phyloP scores from a whole-genome alignment of 495 filamentous ascomycete species.

The Hypoxylon crocopeplum region DNA sequence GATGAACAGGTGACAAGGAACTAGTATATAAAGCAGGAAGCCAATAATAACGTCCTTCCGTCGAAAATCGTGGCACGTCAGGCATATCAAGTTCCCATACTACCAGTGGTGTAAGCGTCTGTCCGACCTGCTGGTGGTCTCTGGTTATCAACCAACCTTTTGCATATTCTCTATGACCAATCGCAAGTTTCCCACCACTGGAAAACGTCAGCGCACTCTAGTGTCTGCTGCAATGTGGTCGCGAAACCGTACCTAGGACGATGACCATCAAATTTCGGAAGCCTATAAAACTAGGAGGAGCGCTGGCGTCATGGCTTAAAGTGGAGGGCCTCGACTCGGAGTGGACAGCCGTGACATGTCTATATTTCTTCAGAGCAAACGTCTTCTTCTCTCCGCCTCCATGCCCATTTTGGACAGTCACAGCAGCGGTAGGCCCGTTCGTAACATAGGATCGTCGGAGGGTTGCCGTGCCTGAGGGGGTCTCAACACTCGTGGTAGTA shows the following conservation, averaged over 20 bases:
- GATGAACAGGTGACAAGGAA: conserved; percentile 87
- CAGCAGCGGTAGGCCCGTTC: conserved; percentile 1
- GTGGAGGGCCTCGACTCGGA: conserved; percentile 73
- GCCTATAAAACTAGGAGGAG: conserved; percentile 82
- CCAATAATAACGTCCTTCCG: conserved; percentile 78
- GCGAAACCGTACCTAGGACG: conserved; percentile 69
- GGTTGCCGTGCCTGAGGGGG: conserved; percentile 12
- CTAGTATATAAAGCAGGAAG: conserved; percentile 76
- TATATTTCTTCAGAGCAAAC: conserved; percentile 65
- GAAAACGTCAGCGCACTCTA: conserved; percentile 5
- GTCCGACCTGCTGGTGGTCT: conserved; percentile 5
- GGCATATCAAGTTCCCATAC: conserved; percentile 94
- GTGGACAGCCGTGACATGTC: conserved; percentile 88
- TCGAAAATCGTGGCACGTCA: conserved; percentile 88
- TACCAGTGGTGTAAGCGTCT: conserved; percentile 46
- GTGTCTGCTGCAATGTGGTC: neutral
- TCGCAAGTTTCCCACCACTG: conserved; percentile 90
- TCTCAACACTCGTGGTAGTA: conserved; percentile 37
- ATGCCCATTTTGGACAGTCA: neutral
- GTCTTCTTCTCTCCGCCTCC: conserved; percentile 23
- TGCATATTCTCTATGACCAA: conserved; percentile 96
- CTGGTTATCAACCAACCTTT: conserved; percentile 66
- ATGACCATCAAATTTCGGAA: conserved; percentile 97
- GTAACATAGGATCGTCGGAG: conserved; percentile 25
- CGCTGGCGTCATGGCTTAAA: conserved; percentile 79